These are phyloP conservation scores for Podospora anserina DNA, from an alignment of 495 filamentous ascomycete species.

Conservation along the genomic window DNA sequence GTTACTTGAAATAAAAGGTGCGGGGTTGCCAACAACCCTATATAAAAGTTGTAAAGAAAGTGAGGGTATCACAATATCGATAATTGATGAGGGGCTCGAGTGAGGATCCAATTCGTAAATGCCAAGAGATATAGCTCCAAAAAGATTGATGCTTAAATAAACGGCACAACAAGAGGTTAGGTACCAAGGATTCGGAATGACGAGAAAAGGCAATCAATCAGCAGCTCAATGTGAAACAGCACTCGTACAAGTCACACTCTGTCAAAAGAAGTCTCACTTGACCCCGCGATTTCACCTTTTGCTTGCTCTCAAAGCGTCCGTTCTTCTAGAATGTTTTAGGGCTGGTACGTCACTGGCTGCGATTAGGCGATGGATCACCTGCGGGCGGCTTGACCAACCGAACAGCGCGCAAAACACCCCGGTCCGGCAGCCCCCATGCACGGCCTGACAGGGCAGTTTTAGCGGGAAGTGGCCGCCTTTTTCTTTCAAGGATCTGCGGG, in stretches of 20 bases:
- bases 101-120: neutral
- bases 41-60: neutral
- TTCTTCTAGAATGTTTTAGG: neutral
- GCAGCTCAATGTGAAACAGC: neutral
- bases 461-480: neutral
- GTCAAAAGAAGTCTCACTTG: neutral
- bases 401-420: neutral
- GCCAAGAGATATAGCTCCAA: neutral
- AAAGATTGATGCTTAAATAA: neutral
- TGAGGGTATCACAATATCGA: constrained; percentile 1
- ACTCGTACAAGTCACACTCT: neutral
- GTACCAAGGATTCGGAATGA: neutral
- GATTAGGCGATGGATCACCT: neutral
- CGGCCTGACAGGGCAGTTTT: neutral
- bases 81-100: neutral
- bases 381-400: neutral
- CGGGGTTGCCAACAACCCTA: neutral
- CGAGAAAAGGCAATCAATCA: neutral
- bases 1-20: neutral
- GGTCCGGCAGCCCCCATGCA: neutral
- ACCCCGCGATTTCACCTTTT: neutral
- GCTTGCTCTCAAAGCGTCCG: neutral
- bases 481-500: neutral
- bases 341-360: neutral
- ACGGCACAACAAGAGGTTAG: neutral